Evolutionary conservation across 805 yeast genomes (phyloP), one percentile per base, ranked within the genome.

Genomic region (Nakazawaea peltata): DNA sequence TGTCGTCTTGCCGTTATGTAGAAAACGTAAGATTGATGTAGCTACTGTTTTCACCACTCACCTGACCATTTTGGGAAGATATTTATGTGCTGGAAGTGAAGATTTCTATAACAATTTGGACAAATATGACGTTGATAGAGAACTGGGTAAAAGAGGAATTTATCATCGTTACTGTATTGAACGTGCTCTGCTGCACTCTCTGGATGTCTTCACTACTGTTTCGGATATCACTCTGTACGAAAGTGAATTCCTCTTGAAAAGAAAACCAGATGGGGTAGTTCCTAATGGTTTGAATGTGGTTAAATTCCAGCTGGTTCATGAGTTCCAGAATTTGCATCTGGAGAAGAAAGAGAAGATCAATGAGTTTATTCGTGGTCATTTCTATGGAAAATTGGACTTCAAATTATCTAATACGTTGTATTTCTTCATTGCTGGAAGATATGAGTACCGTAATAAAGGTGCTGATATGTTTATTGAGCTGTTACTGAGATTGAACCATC

Each of bases 171-270:
- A 90, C 58, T 90, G 98, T 60, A 82, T 90, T 45, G 98, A 90
- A 64, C 73, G 98, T 41, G 88, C 95, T 6, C 96, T 97, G 12
- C 87, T 96, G 13, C 97, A 90, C 56, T 71, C 92, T 11, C 86
- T 95, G 5, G 98, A 90, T 57, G 98, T 90, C 16, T 90, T 90
- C 64, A 90, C 98, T 25, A 92, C 98, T 0, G 98, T 90, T 9
- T 85, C 95, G 9, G 94, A 90, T 53, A 92, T 90, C 48, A 90
- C 98, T n/a, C 97, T 97, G 2, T 83, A 76, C 53, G 98, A 90
- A 59, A 68, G 90, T 5, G 97, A 90, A 62, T 94, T 88, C 57
- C 67, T 90, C 57, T 69, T 90, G 46, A 92, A 90, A 53, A 74
- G 98, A 44, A 88, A 90, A 58, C 98, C 98, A 1, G 98, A 90